Conservation (phyloP, 371 early-diverging fungal genomes). For the Rhizopus arrhizus region DNA sequence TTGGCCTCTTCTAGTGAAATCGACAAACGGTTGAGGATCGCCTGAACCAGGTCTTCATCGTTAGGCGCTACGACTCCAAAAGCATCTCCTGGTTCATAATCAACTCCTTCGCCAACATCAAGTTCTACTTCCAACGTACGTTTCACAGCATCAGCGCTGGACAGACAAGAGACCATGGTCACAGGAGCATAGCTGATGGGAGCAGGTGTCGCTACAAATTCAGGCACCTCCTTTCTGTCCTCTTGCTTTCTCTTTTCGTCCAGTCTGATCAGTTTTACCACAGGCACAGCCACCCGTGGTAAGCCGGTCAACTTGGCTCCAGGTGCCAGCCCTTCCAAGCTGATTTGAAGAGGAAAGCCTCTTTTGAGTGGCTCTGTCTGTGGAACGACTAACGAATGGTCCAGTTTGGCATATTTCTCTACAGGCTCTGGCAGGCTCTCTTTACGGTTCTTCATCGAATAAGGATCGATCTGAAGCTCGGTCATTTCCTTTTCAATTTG, state of each 20-base stretch:
- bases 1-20: conserved; percentile 35
- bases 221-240: conserved; percentile 16
- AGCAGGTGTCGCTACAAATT: conserved; percentile 53
- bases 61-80: conserved; percentile 86
- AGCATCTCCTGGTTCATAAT: conserved; percentile 82
- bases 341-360: conserved; percentile 47
- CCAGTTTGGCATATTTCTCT: conserved; percentile 28
- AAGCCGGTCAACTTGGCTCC: conserved; percentile 66
- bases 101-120: conserved; percentile 57
- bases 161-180: conserved; percentile 55
- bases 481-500: conserved; percentile 28
- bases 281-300: conserved; percentile 61
- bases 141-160: conserved; percentile 66
- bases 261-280: conserved; percentile 38
- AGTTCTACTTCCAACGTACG: conserved; percentile 76
- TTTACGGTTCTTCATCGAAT: conserved; percentile 29
- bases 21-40: conserved; percentile 50
- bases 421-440: conserved; percentile 24
- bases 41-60: conserved; percentile 59
- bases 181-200: conserved; percentile 51
- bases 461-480: conserved; percentile 25
- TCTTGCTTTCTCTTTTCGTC: conserved; percentile 12
- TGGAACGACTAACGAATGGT: conserved; percentile 28
- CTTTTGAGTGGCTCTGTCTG: not conserved
- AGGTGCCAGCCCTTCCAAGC: conserved; percentile 53